Percentiles rank a stretch among this genome's conserved stretches.
Conservation (phyloP, 2,329 filamentous ascomycete species). For the Penicillium glabrum region DNA sequence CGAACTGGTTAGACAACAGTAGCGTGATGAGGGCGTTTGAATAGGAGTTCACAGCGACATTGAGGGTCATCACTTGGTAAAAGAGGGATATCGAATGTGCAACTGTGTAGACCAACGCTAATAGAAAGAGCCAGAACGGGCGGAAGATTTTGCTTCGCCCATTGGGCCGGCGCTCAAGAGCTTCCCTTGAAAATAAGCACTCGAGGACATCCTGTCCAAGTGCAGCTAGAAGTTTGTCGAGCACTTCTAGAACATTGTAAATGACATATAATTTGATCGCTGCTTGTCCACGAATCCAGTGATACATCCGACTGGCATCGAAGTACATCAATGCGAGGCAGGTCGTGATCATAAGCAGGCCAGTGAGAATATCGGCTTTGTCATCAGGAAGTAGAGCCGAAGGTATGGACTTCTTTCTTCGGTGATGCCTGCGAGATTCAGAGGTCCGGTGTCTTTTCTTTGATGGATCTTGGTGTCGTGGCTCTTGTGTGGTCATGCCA, state of each 20-base stretch:
- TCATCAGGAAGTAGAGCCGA: constrained; percentile 83
- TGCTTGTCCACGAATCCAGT: constrained; percentile 92
- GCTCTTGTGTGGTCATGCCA: constrained; percentile 21
- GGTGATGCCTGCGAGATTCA: constrained; percentile 54
- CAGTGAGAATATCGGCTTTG: constrained; percentile 93
- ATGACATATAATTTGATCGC: constrained; percentile 99
- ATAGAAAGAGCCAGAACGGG: constrained; percentile 85
- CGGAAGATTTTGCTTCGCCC: constrained; percentile 88
- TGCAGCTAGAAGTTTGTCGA: constrained; percentile 84
- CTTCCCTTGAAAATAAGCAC: constrained; percentile 91
- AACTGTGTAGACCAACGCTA: constrained; percentile 85
- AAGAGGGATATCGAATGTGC: constrained; percentile 85
- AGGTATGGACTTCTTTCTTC: constrained; percentile 77
- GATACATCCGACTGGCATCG: constrained; percentile 96
- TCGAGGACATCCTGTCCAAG: constrained; percentile 95
- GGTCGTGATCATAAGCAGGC: constrained; percentile 81
- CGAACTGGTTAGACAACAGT: constrained; percentile 94
- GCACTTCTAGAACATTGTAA: constrained; percentile 91
- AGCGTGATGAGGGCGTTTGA: constrained; percentile 92
- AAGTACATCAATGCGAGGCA: constrained; percentile 84
- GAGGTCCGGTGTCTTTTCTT: constrained; percentile 30
- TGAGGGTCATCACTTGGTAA: constrained; percentile 96
- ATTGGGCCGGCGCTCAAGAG: constrained; percentile 79
- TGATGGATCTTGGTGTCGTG: constrained; percentile 19
- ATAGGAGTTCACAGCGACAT: constrained; percentile 98